phyloP scores from a whole-genome alignment of 345 rosid genomes.

The Syzygium grande region DNA sequence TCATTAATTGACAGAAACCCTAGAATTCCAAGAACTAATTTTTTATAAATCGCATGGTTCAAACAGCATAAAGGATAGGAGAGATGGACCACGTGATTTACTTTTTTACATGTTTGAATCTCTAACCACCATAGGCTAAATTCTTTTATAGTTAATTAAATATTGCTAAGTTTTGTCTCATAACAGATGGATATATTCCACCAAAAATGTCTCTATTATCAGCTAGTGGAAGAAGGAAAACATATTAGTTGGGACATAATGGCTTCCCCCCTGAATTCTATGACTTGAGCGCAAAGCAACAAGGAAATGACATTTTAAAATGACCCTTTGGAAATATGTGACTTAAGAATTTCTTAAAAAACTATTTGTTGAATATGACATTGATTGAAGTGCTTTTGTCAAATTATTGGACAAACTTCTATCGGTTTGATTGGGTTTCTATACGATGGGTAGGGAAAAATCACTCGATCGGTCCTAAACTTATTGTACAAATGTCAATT shows the following conservation, averaged over 20 bases:
- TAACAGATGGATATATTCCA: slow-evolving; percentile 3
- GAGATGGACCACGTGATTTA: not conserved
- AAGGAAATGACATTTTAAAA: slow-evolving; percentile 5
- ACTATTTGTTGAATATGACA: not conserved
- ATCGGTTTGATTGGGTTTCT: not conserved
- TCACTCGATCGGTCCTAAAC: not conserved
- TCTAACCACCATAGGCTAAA: slow-evolving; percentile 4
- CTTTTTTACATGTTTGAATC: slow-evolving; percentile 1
- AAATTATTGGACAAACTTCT: not conserved
- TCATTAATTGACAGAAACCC: not conserved
- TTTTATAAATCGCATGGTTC: slow-evolving; percentile 1
- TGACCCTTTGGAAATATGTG: not conserved
- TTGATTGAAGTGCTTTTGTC: not conserved
- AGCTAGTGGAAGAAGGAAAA: slow-evolving; percentile 8
- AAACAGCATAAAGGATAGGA: slow-evolving; percentile 6
- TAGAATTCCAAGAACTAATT: not conserved
- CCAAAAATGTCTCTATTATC: slow-evolving; percentile 21
- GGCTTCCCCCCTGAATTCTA: not conserved
- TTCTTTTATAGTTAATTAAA: not conserved
- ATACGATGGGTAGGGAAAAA: not conserved
- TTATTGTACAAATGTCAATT: not conserved
- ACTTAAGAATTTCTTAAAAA: not conserved
- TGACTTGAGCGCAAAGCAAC: slow-evolving; percentile 25
- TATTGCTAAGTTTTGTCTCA: not conserved
- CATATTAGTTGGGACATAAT: not conserved